Evolutionary conservation across 2,329 filamentous ascomycete species (phyloP), one percentile per base, ranked within the genome.

Genomic region (Claviceps sorghi): DNA sequence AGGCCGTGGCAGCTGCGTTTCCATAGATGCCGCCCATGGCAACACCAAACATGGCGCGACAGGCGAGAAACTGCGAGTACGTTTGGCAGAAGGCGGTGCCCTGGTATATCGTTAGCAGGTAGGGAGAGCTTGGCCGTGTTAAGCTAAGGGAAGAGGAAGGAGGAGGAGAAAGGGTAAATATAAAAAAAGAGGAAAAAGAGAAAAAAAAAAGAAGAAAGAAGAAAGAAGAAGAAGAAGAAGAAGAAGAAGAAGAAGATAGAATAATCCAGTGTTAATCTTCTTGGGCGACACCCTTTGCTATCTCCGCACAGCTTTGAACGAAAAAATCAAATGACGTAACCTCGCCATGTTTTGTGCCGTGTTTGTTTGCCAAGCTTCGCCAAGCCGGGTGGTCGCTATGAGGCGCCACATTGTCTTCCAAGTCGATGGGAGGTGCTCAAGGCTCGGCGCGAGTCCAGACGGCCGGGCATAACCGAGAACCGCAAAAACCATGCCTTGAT

Each of bases 21-120:
- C 87, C 87, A 65, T 89, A 82, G 1, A 90, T 58, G 58, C 86
- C 87, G 41, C 87, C 87, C 86, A 91, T 91, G 59, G 86, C 86
- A 44, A 91, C 67, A 46, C 86, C 87, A 61, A 90, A 91, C 3
- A 91, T 70, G 43, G 82, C 80, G 42, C 87, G 76, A 11, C 86
- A 85, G 11, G 82, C 85, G 22, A 93, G 71, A 62, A 91, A 91
- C 58, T 86, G 78, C 48, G 72, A 61, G 60, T 86, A 88, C 0
- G 81, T 88, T 0, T 72, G 65, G 56, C 77, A 78, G 63, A 86
- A 88, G 53, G 84, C 84, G 40, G 85, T 88, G 17, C 72, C 74
- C 72, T 77, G 34, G 13, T 42, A 2, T 26, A 8, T 13, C 13
- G 32, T 48, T 10, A 36, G 32, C 15, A 17, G 9, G n/a, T n/a